phyloP scores from a whole-genome alignment of 768 basidiomycete species.

The Amanita rubescens region DNA sequence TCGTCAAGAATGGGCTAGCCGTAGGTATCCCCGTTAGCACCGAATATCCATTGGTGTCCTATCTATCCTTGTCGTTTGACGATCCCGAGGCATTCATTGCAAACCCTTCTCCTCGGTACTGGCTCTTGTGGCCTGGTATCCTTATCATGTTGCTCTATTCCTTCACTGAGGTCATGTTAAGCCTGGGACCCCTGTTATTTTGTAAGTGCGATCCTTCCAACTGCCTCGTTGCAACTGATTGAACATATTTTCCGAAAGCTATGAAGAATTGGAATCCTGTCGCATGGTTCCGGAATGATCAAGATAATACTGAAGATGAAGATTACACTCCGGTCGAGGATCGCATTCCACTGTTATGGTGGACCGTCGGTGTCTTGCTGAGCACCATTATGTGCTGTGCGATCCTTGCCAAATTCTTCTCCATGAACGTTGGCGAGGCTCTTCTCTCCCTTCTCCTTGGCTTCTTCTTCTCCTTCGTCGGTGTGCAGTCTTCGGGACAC shows the following conservation, averaged over 20 bases:
- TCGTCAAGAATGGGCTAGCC: constrained; percentile 46
- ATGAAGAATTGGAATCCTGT: constrained; percentile 20
- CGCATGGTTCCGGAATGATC: constrained; percentile 21
- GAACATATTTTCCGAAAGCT: constrained; percentile 6
- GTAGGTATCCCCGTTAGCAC: constrained; percentile 31
- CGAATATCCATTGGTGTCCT: constrained; percentile 37
- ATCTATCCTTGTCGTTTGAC: constrained; percentile 37
- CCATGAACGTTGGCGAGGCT: constrained; percentile 51
- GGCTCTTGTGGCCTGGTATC: constrained; percentile 59
- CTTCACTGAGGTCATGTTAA: constrained; percentile 44
- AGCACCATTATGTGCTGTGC: constrained; percentile 43
- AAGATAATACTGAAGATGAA: constrained; percentile 33
- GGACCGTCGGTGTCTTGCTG: constrained; percentile 41
- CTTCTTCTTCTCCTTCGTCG: constrained; percentile 63
- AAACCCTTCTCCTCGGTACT: constrained; percentile 48
- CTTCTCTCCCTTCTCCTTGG: constrained; percentile 51
- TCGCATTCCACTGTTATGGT: constrained; percentile 49
- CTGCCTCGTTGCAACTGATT: no score
- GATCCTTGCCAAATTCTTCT: constrained; percentile 46
- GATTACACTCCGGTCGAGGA: constrained; percentile 45
- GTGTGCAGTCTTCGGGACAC: constrained; percentile 49
- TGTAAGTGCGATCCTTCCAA: constrained; percentile 14
- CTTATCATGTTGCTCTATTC: constrained; percentile 56
- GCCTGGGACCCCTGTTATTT: constrained; percentile 27
- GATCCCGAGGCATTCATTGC: constrained; percentile 34